Percentiles rank a stretch among this genome's conserved stretches.
phyloP scores from a whole-genome alignment of 345 rosid genomes.

The Syzygium grande region DNA sequence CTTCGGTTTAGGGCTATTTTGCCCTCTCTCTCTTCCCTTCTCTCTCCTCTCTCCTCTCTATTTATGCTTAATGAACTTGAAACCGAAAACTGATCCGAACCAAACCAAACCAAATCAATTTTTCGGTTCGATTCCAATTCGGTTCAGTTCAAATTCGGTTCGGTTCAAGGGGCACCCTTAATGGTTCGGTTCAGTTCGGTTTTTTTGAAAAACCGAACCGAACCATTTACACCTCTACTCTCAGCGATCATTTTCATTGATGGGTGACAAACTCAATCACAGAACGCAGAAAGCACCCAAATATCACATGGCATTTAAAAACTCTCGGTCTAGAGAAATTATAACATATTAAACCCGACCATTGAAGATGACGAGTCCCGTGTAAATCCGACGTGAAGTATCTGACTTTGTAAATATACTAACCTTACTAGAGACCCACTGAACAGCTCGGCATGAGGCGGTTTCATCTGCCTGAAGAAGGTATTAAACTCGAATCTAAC shows the following conservation, averaged over 20 bases:
- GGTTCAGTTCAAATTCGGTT: too few species aligned
- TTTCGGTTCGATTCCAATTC: too few species aligned
- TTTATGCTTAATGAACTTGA: too few species aligned
- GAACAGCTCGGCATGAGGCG: background rate
- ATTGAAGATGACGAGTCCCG: background rate
- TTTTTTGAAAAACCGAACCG: too few species aligned
- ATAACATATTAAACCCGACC: background rate
- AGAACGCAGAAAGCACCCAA: background rate
- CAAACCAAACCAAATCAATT: too few species aligned
- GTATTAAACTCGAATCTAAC: background rate
- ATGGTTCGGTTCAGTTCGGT: too few species aligned
- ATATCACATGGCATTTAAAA: background rate
- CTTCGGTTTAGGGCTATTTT: too few species aligned
- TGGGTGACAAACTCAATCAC: background rate
- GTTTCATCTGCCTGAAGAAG: background rate
- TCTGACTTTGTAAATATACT: background rate
- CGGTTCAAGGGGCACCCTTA: too few species aligned
- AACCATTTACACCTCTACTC: too few species aligned
- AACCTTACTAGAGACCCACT: background rate
- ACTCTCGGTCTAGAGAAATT: background rate
- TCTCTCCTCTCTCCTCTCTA: too few species aligned
- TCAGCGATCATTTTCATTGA: background rate
- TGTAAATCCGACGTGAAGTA: background rate
- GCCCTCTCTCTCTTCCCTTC: too few species aligned
- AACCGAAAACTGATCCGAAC: too few species aligned